Evolutionary conservation across 208 protist species (phyloP), one percentile per base, ranked within the genome.

Genomic region (Acanthamoeba healyi): DNA sequence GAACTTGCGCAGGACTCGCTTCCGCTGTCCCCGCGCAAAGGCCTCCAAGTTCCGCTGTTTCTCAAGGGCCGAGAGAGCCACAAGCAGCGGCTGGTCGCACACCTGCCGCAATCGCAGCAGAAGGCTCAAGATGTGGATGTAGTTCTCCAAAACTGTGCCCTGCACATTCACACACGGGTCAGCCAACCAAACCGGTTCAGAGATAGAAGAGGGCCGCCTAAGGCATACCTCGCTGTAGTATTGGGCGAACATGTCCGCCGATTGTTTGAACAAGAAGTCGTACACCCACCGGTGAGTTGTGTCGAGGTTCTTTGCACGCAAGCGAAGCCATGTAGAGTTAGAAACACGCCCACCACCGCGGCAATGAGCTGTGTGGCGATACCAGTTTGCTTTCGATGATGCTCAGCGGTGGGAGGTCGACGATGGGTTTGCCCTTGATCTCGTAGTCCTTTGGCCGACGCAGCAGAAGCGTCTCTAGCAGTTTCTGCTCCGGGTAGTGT

Each of bases 71-170:
- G 61, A 70, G 61, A 70, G 19, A 24, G 65, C 79, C 67, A 36
- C 44, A 79, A 96, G 79, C 46, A 74, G 65, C 0, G 96, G 96
- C 84, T 98, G 97, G 72, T 97, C 84, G 91, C 96, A 98, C 6
- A 94, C 77, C 79, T 98, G 97, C 40, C 96, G 94, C 38, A 98
- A 89, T n/a, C 96, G 67, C n/a, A 98, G 72, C 17, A 98, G 70
- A 19, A 98, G 67, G 42, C 95, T 93, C 14, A 97, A 92, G 7
- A 97, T 91, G 77, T 95, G 86, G 2, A 84, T 51, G 82, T 97
- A 97, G 19, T 97, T 97, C 24, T 92, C 58, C 19, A 97, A 51
- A 0, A 97, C 17, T 36, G 92, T 94, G 61, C 96, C 97, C 67
- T 72, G 72, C 38, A 58, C 42, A n/a, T 46, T 17, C n/a, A n/a